Conservation (phyloP, 176 grass and related monocot genomes). For the Musa beccarii region DNA sequence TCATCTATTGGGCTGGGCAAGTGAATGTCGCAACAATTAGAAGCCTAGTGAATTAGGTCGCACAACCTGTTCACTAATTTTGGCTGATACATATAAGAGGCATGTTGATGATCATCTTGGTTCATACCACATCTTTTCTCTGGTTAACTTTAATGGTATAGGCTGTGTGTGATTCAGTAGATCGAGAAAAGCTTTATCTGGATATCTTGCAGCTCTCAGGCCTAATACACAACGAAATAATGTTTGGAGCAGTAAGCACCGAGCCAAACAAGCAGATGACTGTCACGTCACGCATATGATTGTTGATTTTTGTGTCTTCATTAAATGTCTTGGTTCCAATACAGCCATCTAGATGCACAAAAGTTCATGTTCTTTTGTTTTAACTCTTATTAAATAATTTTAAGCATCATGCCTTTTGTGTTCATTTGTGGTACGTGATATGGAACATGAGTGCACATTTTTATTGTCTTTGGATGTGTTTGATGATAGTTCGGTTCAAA, state of each 20-base stretch:
- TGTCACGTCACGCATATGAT: too few relatives aligned
- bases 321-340: neutral
- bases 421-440: neutral
- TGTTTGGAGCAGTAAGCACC: neutral
- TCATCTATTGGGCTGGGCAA: conserved; percentile 76
- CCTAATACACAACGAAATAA: neutral
- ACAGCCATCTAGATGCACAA: neutral
- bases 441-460: neutral
- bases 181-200: neutral
- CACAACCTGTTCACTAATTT: neutral
- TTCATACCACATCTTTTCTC: neutral
- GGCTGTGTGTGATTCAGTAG: neutral
- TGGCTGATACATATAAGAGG: neutral
- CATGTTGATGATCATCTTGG: neutral
- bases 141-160: neutral
- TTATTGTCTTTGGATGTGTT: too few relatives aligned
- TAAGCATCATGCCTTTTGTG: neutral
- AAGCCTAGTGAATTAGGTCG: neutral
- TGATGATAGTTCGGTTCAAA: too few relatives aligned
- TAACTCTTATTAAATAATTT: neutral
- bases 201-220: too few relatives aligned
- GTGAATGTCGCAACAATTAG: conserved; percentile 1
- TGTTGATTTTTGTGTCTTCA: too few relatives aligned
- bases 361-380: neutral
- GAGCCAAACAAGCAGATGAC: neutral